Evolutionary conservation across 805 yeast species (phyloP).

Genomic region (Starmerella bombicola): DNA sequence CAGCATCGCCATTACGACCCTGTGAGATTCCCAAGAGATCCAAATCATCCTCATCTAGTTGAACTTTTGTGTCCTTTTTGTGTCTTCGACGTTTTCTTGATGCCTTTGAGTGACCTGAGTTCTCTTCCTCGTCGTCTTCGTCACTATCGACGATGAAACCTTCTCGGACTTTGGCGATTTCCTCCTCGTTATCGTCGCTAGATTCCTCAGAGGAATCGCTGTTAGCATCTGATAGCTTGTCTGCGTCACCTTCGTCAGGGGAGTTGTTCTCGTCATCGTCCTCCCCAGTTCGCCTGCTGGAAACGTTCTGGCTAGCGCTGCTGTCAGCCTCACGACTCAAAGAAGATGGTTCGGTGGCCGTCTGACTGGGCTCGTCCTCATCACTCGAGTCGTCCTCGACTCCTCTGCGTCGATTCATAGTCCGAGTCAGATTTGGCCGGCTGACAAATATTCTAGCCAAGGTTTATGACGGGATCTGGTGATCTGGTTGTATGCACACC

Average conservation of each 20-base stretch:
- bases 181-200: slow-evolving; percentile 67
- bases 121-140: slow-evolving; percentile 37
- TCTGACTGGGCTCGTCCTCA: slow-evolving; percentile 13
- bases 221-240: slow-evolving; percentile 51
- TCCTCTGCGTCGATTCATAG: slow-evolving; percentile 20
- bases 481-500: too few relatives aligned
- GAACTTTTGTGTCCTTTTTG: slow-evolving; percentile 24
- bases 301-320: background rate
- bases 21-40: slow-evolving; percentile 49
- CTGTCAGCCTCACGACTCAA: background rate
- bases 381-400: slow-evolving; percentile 22
- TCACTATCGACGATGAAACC: slow-evolving; percentile 93
- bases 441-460: too few relatives aligned
- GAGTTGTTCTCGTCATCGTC: slow-evolving; percentile 32
- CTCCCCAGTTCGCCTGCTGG: background rate
- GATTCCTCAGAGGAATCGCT: slow-evolving; percentile 58
- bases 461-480: too few relatives aligned
- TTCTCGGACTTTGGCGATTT: slow-evolving; percentile 65
- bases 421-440: too few relatives aligned
- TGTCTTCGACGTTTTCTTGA: slow-evolving; percentile 17
- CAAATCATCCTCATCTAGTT: slow-evolving; percentile 87
- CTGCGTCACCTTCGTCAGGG: slow-evolving; percentile 33
- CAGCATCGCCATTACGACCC: slow-evolving; percentile 26
- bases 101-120: slow-evolving; percentile 12
- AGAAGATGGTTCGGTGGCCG: background rate